Evolutionary conservation across 208 protist genomes (phyloP), one percentile per base, ranked within the genome.

Genomic region (Leishmania mexicana): DNA sequence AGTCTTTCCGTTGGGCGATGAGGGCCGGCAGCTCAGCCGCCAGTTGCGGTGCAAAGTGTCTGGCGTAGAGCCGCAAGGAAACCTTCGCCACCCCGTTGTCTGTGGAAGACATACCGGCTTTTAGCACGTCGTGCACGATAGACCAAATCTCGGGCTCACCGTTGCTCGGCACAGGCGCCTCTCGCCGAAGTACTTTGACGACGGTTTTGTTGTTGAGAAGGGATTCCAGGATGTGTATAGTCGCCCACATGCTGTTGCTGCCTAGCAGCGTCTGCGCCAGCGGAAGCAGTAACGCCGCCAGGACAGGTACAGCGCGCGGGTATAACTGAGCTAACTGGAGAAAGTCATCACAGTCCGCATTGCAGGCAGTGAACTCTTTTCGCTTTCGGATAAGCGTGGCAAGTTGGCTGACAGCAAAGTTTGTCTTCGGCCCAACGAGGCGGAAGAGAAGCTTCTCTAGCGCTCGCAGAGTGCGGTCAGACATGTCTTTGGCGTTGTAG

Each of bases 401-500:
- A 45, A 85, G 76, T 40, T 77, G 68, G 4, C 24, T 31, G 35
- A 85, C 42, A 0, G 81, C 76, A 67, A 85, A 85, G 45, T 53
- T 53, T 10, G 81, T 24, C n/a, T 85, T 60, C 8, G 76, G 54
- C 3, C 75, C 76, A 3, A 72, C 17, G 17, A 85, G 58, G 8
- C 21, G 21, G 28, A 42, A 67, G 31, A 81, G 38, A 6, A 85
- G 76, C 3, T 38, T 28, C 75, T 80, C 53, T 19, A 85, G 31
- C 4, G 0, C 28, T 10, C 21, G 7, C 31, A 82, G 38, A 3
- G 84, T 83, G 6, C 21, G 0, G 51, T 82, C 42, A 1, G 84
- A 87, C 6, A 87, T 7, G 47, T 89, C 86, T 53, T 80, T 83
- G 15, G 86, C 86, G 38, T 24, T 76, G 54, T 70, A 73, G 7